A percentile compares a stretch with the other conserved stretches of the same genome.
Conservation (phyloP, 768 basidiomycete species). For the Nevesoporus exiguus region DNA sequence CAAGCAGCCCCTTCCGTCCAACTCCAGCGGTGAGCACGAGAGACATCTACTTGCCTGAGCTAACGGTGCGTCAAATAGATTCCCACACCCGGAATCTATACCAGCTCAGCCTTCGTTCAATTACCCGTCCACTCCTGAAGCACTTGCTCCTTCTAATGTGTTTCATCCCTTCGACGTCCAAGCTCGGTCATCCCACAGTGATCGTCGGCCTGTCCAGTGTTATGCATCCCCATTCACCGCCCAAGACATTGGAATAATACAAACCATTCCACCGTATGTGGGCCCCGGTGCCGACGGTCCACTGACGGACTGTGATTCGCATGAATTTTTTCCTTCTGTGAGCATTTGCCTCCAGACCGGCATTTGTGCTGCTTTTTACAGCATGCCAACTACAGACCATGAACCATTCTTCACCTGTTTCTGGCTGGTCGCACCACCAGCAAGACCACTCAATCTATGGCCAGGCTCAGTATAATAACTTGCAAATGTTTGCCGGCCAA, state of each 20-base stretch:
- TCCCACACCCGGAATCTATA: no score
- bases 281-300: rapidly evolving
- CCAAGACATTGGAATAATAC: background rate
- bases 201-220: background rate
- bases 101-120: background rate
- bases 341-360: background rate
- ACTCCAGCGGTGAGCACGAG: background rate
- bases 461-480: background rate
- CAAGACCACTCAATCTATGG: no score
- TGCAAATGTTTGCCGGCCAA: background rate
- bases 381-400: background rate
- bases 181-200: background rate
- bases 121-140: background rate
- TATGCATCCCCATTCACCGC: background rate
- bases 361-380: background rate
- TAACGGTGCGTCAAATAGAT: background rate
- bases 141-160: background rate
- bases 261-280: background rate
- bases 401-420: background rate
- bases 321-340: background rate
- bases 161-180: background rate
- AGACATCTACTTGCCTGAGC: background rate
- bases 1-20: background rate
- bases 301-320: background rate
- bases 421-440: no score